phyloP scores from a whole-genome alignment of 2,329 filamentous ascomycete genomes.

The Xylaria sp. region DNA sequence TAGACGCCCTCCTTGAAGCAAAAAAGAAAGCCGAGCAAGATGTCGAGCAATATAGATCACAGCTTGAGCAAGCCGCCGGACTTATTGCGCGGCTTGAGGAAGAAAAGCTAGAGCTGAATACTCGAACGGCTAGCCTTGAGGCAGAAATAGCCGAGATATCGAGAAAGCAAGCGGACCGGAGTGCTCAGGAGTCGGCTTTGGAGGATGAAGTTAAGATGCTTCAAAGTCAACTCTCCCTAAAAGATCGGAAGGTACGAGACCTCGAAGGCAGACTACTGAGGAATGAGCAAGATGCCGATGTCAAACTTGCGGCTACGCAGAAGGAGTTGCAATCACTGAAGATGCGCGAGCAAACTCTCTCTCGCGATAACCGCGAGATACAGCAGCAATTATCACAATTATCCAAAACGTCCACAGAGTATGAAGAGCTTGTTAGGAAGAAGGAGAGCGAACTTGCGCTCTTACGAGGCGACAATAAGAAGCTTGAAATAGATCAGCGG shows the following conservation, averaged over 20 bases:
- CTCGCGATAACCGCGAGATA: constrained; percentile 83
- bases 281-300: constrained; percentile 86
- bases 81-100: constrained; percentile 87
- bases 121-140: constrained; percentile 76
- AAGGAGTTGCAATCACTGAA: constrained; percentile 83
- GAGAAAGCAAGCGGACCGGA: constrained; percentile 76
- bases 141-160: constrained; percentile 76
- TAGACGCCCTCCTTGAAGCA: constrained; percentile 87
- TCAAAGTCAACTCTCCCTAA: constrained; percentile 86
- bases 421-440: constrained; percentile 90
- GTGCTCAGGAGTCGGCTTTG: constrained; percentile 79
- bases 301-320: constrained; percentile 80
- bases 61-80: constrained; percentile 90
- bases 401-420: constrained; percentile 91
- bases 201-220: constrained; percentile 90
- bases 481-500: constrained; percentile 82
- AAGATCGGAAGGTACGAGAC: constrained; percentile 90
- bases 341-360: constrained; percentile 78
- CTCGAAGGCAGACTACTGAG: constrained; percentile 85
- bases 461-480: constrained; percentile 84
- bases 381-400: constrained; percentile 87
- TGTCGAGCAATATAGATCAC: constrained; percentile 78
- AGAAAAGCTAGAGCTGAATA: constrained; percentile 81
- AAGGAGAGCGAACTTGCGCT: constrained; percentile 94
- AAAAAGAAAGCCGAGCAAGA: constrained; percentile 91